phyloP scores from a whole-genome alignment of 306 rosid species.

The Castanopsis chinensis region DNA sequence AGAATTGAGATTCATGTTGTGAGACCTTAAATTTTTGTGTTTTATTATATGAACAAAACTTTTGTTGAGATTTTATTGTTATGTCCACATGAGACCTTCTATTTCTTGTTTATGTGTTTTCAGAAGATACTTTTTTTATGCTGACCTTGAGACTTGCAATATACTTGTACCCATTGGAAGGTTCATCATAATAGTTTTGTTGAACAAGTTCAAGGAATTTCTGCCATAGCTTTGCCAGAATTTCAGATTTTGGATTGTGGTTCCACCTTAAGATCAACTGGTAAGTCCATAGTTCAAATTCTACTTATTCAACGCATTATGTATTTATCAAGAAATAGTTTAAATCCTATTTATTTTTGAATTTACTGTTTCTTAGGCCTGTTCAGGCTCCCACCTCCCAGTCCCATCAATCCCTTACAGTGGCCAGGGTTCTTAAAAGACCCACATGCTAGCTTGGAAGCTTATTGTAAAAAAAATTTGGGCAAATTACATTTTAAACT shows the following conservation, averaged over 20 bases:
- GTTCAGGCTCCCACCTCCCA: neutral
- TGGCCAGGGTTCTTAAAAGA: neutral
- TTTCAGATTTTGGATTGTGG: neutral
- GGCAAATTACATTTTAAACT: too few relatives aligned
- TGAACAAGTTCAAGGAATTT: neutral
- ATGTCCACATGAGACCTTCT: neutral
- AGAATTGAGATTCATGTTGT: neutral
- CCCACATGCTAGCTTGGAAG: neutral
- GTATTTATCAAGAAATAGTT: neutral
- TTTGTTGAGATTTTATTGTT: neutral
- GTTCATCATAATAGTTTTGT: neutral
- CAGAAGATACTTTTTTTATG: neutral
- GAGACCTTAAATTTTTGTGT: neutral
- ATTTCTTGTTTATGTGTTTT: neutral
- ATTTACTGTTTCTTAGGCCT: neutral
- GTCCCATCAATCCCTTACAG: neutral
- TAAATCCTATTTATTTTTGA: neutral
- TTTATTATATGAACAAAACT: neutral
- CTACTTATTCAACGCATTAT: neutral
- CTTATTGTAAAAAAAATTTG: neutral
- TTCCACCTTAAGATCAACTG: neutral
- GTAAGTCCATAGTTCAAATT: neutral
- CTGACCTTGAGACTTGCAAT: neutral
- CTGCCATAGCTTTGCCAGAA: neutral
- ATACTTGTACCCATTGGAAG: neutral